Conservation (phyloP, 2,329 filamentous ascomycete species). For the Colletotrichum cordylinicola region DNA sequence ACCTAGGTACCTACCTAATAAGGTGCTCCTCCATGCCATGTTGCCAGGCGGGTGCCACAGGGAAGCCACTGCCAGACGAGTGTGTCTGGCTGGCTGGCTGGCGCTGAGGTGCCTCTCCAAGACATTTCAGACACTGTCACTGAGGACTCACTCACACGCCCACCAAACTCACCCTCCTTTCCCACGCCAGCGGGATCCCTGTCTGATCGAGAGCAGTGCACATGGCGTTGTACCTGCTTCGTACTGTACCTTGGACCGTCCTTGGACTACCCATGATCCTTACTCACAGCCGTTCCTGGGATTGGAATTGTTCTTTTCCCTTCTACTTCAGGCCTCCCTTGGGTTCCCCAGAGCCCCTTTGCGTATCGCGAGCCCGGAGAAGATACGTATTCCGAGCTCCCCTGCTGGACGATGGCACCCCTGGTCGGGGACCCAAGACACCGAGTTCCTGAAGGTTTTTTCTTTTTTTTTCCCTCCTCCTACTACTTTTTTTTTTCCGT, state of each 20-base stretch:
- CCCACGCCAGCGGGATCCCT: conserved; percentile 19
- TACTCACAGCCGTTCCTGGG: conserved; percentile 7
- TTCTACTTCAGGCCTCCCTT: conserved; percentile 16
- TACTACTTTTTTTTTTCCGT: background rate
- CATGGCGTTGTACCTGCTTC: conserved; percentile 15
- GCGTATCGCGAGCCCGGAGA: background rate
- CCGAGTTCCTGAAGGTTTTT: conserved; percentile 9
- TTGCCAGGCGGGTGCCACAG: background rate
- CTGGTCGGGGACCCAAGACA: background rate
- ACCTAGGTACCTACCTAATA: no score
- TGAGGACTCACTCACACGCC: background rate
- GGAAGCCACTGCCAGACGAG: background rate
- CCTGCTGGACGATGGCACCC: background rate
- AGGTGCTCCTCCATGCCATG: background rate
- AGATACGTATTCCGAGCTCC: background rate
- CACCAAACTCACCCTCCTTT: background rate
- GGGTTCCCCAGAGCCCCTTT: conserved; percentile 4
- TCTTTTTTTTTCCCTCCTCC: background rate
- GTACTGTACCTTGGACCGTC: background rate
- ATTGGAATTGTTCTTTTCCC: conserved; percentile 18
- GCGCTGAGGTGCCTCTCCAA: background rate
- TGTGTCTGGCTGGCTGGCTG: background rate
- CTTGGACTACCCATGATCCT: background rate
- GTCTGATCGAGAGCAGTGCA: conserved; percentile 8
- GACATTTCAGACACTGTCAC: background rate